Base-by-base conservation (phyloP, 768 basidiomycete species). In the Mycena alexandri region DNA sequence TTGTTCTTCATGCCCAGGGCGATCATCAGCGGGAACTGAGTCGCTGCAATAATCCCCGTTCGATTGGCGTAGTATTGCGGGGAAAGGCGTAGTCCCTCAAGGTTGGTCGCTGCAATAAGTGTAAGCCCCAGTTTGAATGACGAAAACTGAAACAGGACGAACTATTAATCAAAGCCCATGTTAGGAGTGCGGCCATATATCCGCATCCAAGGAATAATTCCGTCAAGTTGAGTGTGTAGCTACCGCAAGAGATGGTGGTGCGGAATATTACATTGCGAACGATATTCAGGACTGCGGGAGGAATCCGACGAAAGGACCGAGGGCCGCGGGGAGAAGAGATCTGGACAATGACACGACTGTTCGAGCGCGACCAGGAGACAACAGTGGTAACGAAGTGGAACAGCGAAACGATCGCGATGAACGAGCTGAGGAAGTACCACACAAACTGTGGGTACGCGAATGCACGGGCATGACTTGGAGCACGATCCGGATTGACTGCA, bases 1-100 rank as follows among this genome's bases (percentile, higher is more conserved):
- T 90, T 90, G 75, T 91, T 90, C 77, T 86, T 87, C 67, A 85
- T 86, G 1, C 87, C 88, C 25, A 91, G 81, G 3, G 83, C 88
- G 17, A 84, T 81, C 72, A 90, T 78, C 21, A 91, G 78, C 2
- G 88, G 85, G 0, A 88, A 75, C 73, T 91, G 88, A 43, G 79
- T 79, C 17, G 79, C 74, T 1, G 83, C 86, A 24, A 88, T 80
- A 33, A 76, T 75, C 0, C 80, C 84, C 2, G 83, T 79, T 29
- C 83, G 78, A 63, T 86, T 82, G 33, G 77, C 79, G 68, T 75
- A 83, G 68, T 83, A 82, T 56, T 78, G 74, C 0, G 81, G 78
- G 63, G 80, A 80, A 22, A 78, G 75, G 44, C 63, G 74, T 38
- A 78, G 58, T 13, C 80, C 80, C 21, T 75, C 64, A 19, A 74